phyloP scores from a whole-genome alignment of 2,329 filamentous ascomycete genomes.

The Mollisiaceae sp. region DNA sequence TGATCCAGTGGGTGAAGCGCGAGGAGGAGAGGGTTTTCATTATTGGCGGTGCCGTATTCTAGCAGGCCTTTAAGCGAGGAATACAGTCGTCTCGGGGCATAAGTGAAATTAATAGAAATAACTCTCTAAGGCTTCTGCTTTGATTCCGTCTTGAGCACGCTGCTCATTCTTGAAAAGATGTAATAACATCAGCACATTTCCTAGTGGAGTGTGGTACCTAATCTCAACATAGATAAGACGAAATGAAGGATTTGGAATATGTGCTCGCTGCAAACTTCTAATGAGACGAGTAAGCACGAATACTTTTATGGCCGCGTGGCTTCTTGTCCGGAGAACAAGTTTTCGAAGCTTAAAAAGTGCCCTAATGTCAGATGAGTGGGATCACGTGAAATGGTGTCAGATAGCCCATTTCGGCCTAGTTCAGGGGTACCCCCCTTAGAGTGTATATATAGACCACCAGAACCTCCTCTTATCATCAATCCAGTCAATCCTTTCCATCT shows the following conservation, averaged over 20 bases:
- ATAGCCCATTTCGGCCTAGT: no score
- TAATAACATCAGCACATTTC: not conserved
- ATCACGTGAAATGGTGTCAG: no score
- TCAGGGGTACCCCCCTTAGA: no score
- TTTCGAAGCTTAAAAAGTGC: no score
- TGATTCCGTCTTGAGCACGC: not conserved
- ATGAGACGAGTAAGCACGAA: not conserved
- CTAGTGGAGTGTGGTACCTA: not conserved
- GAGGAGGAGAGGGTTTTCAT: slow-evolving; percentile 97
- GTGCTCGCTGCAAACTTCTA: not conserved
- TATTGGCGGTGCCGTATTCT: slow-evolving; percentile 90
- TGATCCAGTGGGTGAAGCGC: slow-evolving; percentile 87
- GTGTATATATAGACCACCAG: no score
- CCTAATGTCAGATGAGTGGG: no score
- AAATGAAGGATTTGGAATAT: not conserved
- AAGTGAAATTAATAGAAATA: not conserved
- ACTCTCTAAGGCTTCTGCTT: not conserved
- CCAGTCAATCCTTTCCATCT: no score
- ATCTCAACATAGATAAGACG: not conserved
- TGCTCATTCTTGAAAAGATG: not conserved
- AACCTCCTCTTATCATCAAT: no score
- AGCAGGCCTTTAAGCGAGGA: slow-evolving; percentile 9
- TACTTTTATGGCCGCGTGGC: not conserved
- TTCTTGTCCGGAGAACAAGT: no score
- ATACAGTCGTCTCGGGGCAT: not conserved